Evolutionary conservation across 192 early-diverging fungal genomes (phyloP).

Genomic region (Podila epicladia): DNA sequence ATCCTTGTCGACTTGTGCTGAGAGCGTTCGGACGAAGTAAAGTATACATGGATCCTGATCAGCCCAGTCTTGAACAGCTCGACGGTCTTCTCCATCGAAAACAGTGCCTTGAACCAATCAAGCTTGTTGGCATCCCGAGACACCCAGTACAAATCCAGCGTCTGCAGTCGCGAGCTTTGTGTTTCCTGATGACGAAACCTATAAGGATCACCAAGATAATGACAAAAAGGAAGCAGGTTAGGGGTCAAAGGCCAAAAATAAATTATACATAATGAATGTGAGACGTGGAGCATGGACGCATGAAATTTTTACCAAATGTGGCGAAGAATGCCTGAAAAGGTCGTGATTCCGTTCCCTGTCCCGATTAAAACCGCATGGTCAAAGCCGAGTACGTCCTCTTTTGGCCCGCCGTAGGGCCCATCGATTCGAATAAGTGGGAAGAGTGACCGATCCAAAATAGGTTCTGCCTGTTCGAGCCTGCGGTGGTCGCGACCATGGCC

Average conservation of each 20-base stretch:
- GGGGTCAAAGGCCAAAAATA: neutral
- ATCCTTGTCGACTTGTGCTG: conserved; percentile 1
- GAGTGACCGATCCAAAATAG: conserved; percentile 35
- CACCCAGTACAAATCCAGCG: conserved; percentile 46
- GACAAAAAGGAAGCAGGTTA: too few relatives aligned
- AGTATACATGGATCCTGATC: conserved; percentile 48
- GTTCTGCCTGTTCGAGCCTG: conserved; percentile 21
- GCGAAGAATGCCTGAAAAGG: conserved; percentile 77
- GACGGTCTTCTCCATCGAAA: conserved; percentile 46
- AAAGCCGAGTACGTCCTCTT: conserved; percentile 78
- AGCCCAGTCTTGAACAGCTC: conserved; percentile 48
- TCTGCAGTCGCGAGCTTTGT: conserved; percentile 41
- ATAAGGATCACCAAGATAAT: conserved; percentile 8
- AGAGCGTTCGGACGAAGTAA: conserved; percentile 8
- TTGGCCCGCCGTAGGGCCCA: conserved; percentile 84
- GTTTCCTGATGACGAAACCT: conserved; percentile 53
- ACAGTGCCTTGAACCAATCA: conserved; percentile 44
- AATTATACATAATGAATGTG: too few relatives aligned
- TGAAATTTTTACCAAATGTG: conserved; percentile 63
- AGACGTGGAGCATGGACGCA: neutral
- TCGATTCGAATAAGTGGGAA: conserved; percentile 75
- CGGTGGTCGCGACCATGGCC: conserved; percentile 41
- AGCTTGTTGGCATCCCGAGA: conserved; percentile 46
- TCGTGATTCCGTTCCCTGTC: conserved; percentile 82
- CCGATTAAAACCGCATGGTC: conserved; percentile 71